phyloP scores from a whole-genome alignment of 2,329 filamentous ascomycete species.

The Daldinia eschscholtzii region DNA sequence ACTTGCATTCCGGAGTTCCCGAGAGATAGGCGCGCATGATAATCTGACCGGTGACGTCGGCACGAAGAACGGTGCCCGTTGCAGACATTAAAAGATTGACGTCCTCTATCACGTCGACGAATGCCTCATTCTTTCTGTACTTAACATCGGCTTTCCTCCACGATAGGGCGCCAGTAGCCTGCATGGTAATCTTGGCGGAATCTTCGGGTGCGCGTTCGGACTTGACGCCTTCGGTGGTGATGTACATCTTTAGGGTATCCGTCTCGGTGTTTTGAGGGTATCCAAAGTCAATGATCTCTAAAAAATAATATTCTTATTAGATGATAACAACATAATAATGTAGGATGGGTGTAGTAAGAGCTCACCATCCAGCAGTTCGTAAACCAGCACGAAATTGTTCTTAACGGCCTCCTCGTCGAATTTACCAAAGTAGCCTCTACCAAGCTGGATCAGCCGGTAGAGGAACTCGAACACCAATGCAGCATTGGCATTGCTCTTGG shows the following conservation, averaged over 20 bases:
- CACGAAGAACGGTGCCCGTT: slow-evolving; percentile 91
- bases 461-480: slow-evolving; percentile 98
- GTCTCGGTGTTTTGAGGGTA: slow-evolving; percentile 99
- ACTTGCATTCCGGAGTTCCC: slow-evolving; percentile 98
- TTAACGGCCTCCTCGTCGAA: slow-evolving; percentile 99
- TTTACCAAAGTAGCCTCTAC: slow-evolving; percentile 97
- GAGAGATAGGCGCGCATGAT: slow-evolving; percentile 98
- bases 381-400: slow-evolving; percentile 99
- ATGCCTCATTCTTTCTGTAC: slow-evolving; percentile 99
- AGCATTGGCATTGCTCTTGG: slow-evolving; percentile 99
- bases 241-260: slow-evolving; percentile 99
- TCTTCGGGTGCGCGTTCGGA: slow-evolving; percentile 88
- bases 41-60: slow-evolving; percentile 97
- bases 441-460: slow-evolving; percentile 89
- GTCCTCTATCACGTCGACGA: slow-evolving; percentile 99
- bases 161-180: slow-evolving; percentile 95
- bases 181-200: slow-evolving; percentile 98
- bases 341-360: slow-evolving; percentile 15
- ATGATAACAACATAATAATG: neutral
- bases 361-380: slow-evolving; percentile 92
- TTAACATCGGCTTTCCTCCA: slow-evolving; percentile 98
- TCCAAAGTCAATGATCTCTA: slow-evolving; percentile 98
- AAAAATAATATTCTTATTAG: slow-evolving; percentile 30
- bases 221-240: slow-evolving; percentile 98
- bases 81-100: slow-evolving; percentile 99